phyloP scores from a whole-genome alignment of 352 stramenopile genomes.

The Lagenidium sp. region DNA sequence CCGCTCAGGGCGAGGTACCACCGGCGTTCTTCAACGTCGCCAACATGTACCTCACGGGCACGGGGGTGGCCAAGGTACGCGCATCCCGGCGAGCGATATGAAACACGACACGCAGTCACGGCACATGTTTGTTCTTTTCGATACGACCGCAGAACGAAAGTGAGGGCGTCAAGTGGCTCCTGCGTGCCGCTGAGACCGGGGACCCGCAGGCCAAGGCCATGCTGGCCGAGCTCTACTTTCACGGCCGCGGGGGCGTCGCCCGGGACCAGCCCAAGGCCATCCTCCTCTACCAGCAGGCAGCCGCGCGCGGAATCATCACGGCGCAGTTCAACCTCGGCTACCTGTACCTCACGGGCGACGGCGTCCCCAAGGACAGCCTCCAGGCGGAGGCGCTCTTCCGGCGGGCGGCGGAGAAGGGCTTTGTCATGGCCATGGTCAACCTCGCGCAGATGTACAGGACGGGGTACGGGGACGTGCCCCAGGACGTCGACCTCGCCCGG shows the following conservation, averaged over 20 bases:
- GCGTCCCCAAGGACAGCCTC: conserved; percentile 39
- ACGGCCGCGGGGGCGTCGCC: conserved; percentile 43
- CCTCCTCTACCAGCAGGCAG: conserved; percentile 61
- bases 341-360: conserved; percentile 57
- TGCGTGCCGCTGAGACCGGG: conserved; percentile 61
- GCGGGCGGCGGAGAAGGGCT: conserved; percentile 60
- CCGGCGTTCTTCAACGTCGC: conserved; percentile 75
- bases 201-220: conserved; percentile 67
- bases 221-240: conserved; percentile 65
- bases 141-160: conserved; percentile 41
- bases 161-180: conserved; percentile 62
- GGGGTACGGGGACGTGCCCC: conserved; percentile 54
- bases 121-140: no score
- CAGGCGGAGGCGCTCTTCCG: conserved; percentile 70
- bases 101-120: no score
- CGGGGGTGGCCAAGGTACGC: conserved; percentile 55
- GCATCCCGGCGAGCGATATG: no score
- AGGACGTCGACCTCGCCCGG: conserved; percentile 45
- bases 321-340: conserved; percentile 79
- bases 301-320: conserved; percentile 36
- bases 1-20: conserved; percentile 48
- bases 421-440: conserved; percentile 86
- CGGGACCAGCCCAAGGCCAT: conserved; percentile 47
- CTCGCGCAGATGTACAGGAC: conserved; percentile 77
- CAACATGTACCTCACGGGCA: conserved; percentile 74